Percentiles rank a stretch among this genome's conserved stretches.
phyloP scores from a whole-genome alignment of 75 land plant genomes.

The Cupressus sempervirens region DNA sequence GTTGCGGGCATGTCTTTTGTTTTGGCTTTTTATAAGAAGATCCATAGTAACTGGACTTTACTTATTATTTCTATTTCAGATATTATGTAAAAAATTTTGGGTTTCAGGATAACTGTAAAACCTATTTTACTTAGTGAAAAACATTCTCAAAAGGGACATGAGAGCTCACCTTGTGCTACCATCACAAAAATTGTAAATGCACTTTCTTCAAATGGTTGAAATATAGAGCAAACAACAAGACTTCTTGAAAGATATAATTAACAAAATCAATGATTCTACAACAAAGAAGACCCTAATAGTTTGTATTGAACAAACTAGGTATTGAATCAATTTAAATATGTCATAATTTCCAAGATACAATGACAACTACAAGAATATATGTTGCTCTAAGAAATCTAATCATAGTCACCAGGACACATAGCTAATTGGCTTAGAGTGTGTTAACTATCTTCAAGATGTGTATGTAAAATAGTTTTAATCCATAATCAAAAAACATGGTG shows the following conservation, averaged over 20 bases:
- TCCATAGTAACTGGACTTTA: too few species aligned
- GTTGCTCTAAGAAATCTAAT: not conserved
- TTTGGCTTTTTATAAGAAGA: too few species aligned
- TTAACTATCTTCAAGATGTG: not conserved
- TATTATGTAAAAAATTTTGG: too few species aligned
- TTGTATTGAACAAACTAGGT: not conserved
- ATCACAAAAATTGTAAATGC: conserved; percentile 87
- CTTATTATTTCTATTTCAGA: too few species aligned
- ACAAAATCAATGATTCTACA: not conserved
- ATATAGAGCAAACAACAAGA: conserved; percentile 80
- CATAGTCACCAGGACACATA: not conserved
- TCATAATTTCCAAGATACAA: not conserved
- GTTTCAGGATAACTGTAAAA: too few species aligned
- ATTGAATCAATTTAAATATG: not conserved
- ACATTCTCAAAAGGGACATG: too few species aligned
- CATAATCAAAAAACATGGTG: not conserved
- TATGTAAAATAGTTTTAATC: not conserved
- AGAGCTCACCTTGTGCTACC: conserved; percentile 44
- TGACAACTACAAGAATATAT: not conserved
- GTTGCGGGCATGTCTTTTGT: too few species aligned
- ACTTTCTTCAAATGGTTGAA: conserved; percentile 97
- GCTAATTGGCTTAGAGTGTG: not conserved
- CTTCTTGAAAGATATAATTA: conserved; percentile 57
- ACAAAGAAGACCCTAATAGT: not conserved
- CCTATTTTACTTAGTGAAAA: too few species aligned